phyloP scores from a whole-genome alignment of 192 early-diverging fungal genomes.

The Phlyctochytrium arcticum region DNA sequence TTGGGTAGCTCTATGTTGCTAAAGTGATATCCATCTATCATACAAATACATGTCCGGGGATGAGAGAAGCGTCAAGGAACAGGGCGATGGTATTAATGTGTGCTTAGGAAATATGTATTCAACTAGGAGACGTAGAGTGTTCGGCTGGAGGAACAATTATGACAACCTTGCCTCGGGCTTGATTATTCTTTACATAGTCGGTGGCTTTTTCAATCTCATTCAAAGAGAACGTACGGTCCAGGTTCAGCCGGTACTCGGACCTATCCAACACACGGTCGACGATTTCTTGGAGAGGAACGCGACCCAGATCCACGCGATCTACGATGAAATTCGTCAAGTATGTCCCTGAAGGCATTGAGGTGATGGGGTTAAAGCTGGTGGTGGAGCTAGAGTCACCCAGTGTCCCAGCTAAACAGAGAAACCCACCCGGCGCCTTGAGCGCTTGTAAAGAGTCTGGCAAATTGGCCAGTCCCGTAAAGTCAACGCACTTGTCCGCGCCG shows the following conservation, averaged over 20 bases:
- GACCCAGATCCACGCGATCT: neutral
- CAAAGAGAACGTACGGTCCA: conserved; percentile 1
- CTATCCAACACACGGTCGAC: conserved; percentile 9
- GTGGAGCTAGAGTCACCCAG: neutral
- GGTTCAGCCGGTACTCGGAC: neutral
- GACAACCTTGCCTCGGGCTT: neutral
- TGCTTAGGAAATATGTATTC: too few species aligned
- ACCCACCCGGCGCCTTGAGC: neutral
- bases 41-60: too few species aligned
- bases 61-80: too few species aligned
- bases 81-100: too few species aligned
- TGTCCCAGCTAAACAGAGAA: neutral
- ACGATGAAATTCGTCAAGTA: conserved; percentile 6
- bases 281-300: conserved; percentile 12
- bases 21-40: too few species aligned
- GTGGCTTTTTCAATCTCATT: neutral
- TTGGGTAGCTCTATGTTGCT: too few species aligned
- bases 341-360: neutral
- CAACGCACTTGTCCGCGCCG: conserved; percentile 8
- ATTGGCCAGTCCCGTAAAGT: neutral
- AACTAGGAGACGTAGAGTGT: too few species aligned
- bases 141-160: too few species aligned
- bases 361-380: neutral
- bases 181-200: neutral
- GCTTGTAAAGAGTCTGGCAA: neutral